Conservation (phyloP, 2,329 filamentous ascomycete genomes). For the Alternaria brassicae region DNA sequence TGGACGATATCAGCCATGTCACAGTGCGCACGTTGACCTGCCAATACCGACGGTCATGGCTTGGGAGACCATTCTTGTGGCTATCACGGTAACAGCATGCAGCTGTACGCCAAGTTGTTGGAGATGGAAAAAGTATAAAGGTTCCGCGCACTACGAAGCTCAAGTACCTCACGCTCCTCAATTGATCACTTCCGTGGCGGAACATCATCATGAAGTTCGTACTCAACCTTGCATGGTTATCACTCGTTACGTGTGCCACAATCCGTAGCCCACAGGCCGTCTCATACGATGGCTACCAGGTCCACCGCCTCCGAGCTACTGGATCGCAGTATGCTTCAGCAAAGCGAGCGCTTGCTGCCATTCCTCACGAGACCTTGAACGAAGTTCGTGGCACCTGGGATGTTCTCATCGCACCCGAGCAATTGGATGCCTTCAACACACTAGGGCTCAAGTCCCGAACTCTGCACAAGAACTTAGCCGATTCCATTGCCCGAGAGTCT, state of each 20-base stretch:
- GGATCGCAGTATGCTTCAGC: constrained; percentile 41
- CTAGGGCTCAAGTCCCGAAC: constrained; percentile 45
- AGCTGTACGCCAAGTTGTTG: not conserved
- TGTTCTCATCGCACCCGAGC: constrained; percentile 52
- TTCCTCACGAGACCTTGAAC: constrained; percentile 51
- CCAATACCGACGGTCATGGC: constrained; percentile 9
- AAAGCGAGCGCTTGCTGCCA: constrained; percentile 43
- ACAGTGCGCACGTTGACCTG: constrained; percentile 12
- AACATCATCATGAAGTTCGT: constrained; percentile 23
- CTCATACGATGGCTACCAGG: constrained; percentile 53
- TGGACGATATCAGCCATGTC: constrained; percentile 9
- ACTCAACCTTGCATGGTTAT: constrained; percentile 21
- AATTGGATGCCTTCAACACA: constrained; percentile 51
- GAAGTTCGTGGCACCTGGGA: constrained; percentile 49
- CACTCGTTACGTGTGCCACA: constrained; percentile 25
- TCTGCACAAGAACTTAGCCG: constrained; percentile 55
- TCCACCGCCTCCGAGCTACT: constrained; percentile 49
- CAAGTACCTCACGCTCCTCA: not conserved
- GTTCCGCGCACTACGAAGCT: not conserved
- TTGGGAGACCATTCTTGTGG: not conserved
- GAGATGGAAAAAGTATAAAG: constrained; percentile 12
- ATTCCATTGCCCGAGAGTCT: constrained; percentile 53
- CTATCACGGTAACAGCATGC: constrained; percentile 4
- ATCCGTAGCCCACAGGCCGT: constrained; percentile 32
- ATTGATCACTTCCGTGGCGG: not conserved